Conservation (phyloP, 2,329 filamentous ascomycete genomes). For the Lasiodiplodia citricola region DNA sequence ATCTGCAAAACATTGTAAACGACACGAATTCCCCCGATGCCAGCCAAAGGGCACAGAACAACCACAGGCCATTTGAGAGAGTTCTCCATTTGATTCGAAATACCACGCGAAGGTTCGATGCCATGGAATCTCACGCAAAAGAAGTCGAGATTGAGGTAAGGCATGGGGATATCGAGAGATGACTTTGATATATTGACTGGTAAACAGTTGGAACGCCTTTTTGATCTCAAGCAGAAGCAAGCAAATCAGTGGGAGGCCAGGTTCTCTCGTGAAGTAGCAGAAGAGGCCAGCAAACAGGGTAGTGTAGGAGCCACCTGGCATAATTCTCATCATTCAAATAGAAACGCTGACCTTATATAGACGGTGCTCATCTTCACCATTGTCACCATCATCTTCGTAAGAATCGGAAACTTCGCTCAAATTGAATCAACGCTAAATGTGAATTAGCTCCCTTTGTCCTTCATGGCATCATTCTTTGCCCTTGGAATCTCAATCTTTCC, state of each 20-base stretch:
- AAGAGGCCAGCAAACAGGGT: slow-evolving; percentile 62
- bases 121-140: slow-evolving; percentile 8
- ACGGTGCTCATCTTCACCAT: slow-evolving; percentile 66
- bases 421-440: no score
- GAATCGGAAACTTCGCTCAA: no score
- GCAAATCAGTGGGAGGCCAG: slow-evolving; percentile 71
- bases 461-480: slow-evolving; percentile 62
- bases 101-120: background rate
- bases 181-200: slow-evolving; percentile 47
- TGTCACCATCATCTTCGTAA: slow-evolving; percentile 61
- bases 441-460: slow-evolving; percentile 50
- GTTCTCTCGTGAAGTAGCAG: slow-evolving; percentile 66
- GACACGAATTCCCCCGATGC: background rate
- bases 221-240: slow-evolving; percentile 73
- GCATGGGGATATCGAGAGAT: background rate
- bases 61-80: background rate
- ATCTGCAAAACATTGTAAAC: slow-evolving; percentile 52
- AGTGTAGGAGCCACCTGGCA: slow-evolving; percentile 29
- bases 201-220: slow-evolving; percentile 62
- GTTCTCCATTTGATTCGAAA: background rate
- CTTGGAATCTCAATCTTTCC: slow-evolving; percentile 51
- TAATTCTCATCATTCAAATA: no score
- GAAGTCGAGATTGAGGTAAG: slow-evolving; percentile 7
- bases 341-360: background rate
- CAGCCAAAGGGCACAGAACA: background rate